These are phyloP conservation scores for Wallacemonas collosoma DNA, from an alignment of 208 protist genomes.

Conservation along the genomic window DNA sequence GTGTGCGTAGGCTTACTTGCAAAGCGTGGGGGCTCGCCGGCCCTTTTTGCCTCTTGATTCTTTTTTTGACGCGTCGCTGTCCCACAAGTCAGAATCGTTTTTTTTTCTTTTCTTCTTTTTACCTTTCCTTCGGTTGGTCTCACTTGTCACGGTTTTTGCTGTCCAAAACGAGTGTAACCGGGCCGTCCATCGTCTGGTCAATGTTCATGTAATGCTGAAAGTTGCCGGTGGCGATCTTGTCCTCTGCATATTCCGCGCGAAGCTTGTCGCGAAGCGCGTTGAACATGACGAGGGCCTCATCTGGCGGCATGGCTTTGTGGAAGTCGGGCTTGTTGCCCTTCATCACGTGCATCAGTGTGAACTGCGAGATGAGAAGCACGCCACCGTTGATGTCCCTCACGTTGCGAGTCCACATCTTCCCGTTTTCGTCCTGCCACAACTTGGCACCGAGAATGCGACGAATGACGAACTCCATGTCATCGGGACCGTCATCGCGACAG, in stretches of 20 bases:
- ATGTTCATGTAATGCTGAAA: constrained; percentile 92
- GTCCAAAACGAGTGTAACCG: constrained; percentile 88
- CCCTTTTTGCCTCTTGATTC: too few relatives aligned
- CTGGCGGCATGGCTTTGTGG: constrained; percentile 85
- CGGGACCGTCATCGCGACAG: constrained; percentile 57
- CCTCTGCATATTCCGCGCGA: constrained; percentile 42
- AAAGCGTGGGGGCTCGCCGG: too few relatives aligned
- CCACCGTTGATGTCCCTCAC: constrained; percentile 85
- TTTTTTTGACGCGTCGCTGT: too few relatives aligned
- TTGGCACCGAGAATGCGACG: constrained; percentile 78
- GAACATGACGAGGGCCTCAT: constrained; percentile 77
- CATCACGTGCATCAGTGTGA: constrained; percentile 89
- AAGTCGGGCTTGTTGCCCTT: constrained; percentile 93
- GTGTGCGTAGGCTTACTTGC: too few relatives aligned
- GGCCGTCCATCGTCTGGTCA: constrained; percentile 82
- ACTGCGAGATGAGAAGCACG: constrained; percentile 90
- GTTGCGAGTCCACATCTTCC: constrained; percentile 77
- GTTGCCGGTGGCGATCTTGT: constrained; percentile 76
- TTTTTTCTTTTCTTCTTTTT: constrained; percentile 10
- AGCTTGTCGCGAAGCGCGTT: constrained; percentile 70
- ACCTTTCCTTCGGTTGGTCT: neutral
- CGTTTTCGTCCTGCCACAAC: constrained; percentile 69
- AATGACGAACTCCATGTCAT: constrained; percentile 81
- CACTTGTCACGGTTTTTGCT: constrained; percentile 41
- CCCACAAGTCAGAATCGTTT: neutral